These are phyloP conservation scores for Russula brevipes DNA, from an alignment of 768 basidiomycete genomes.

Conservation along the genomic window DNA sequence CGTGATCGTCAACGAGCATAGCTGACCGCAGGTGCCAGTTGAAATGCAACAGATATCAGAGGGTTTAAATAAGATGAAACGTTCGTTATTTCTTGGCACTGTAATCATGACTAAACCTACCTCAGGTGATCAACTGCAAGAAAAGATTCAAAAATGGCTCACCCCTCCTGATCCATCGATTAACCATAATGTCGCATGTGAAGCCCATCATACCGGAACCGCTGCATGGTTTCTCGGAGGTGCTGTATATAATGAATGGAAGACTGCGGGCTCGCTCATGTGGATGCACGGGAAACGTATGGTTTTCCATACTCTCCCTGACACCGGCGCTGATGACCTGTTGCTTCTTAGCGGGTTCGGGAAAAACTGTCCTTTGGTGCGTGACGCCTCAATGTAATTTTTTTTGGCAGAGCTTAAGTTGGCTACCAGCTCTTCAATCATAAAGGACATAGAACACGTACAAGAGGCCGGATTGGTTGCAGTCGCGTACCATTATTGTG, in stretches of 20 bases:
- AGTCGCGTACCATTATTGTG: not conserved
- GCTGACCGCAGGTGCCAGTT: not conserved
- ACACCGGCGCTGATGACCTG: not conserved
- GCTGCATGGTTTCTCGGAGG: slow-evolving; percentile 1
- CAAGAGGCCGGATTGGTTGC: not conserved
- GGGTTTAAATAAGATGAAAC: not conserved
- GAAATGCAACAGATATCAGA: not conserved
- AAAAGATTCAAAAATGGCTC: not conserved
- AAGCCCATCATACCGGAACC: not conserved
- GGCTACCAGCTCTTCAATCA: not conserved
- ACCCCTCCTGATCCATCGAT: not conserved
- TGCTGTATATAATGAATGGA: not conserved
- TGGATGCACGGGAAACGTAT: slow-evolving; percentile 8
- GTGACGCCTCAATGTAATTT: not conserved
- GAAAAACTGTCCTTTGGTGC: slow-evolving; percentile 10
- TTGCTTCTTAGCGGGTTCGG: slow-evolving; percentile 2
- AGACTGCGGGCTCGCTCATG: not conserved
- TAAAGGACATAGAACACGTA: not conserved
- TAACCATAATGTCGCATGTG: not conserved
- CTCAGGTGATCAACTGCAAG: not conserved
- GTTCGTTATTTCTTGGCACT: not conserved
- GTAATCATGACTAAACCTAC: not conserved
- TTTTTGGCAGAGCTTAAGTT: not conserved
- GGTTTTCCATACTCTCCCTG: not conserved
- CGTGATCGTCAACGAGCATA: not conserved